Percentiles rank a stretch among this genome's conserved stretches.
Conservation (phyloP, 2,329 filamentous ascomycete species). For the Phyllosticta ampelicida region DNA sequence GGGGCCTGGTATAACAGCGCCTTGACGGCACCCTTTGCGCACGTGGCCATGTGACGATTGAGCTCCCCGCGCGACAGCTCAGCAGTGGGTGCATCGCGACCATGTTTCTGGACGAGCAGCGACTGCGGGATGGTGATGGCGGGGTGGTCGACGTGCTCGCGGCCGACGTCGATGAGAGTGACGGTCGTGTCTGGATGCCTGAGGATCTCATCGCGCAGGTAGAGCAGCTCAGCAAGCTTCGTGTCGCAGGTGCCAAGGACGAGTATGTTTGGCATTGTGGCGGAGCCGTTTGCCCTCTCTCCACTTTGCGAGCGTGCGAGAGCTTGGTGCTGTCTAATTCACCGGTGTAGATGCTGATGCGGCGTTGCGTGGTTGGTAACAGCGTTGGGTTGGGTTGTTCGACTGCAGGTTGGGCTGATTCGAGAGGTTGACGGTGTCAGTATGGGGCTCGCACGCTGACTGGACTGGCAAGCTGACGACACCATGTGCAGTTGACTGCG, state of each 20-base stretch:
- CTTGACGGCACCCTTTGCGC: slow-evolving; percentile 34
- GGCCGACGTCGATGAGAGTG: slow-evolving; percentile 47
- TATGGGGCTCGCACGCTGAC: not conserved
- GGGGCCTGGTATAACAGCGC: slow-evolving; percentile 25
- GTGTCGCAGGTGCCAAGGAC: slow-evolving; percentile 56
- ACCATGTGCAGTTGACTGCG: not conserved
- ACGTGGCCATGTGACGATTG: slow-evolving; percentile 44
- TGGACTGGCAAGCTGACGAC: not conserved
- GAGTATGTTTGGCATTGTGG: slow-evolving; percentile 31
- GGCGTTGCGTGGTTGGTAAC: not conserved
- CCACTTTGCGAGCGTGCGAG: not conserved
- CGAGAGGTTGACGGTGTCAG: not conserved
- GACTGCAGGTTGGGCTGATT: not conserved
- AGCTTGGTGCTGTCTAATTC: not conserved
- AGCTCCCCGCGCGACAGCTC: slow-evolving; percentile 43
- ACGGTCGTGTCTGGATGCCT: slow-evolving; percentile 24
- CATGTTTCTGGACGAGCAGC: slow-evolving; percentile 28
- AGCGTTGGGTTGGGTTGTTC: not conserved
- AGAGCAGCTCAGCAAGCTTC: slow-evolving; percentile 50
- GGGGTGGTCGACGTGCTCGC: slow-evolving; percentile 30
- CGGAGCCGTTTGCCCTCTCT: not conserved
- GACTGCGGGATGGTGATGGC: slow-evolving; percentile 39
- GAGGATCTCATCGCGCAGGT: slow-evolving; percentile 39
- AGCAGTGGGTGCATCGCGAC: slow-evolving; percentile 17
- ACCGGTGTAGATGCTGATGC: not conserved